A percentile compares a stretch with the other conserved stretches of the same genome.
These are phyloP conservation scores for Beauveria sp. DNA, from an alignment of 2,329 filamentous ascomycete species.

Conservation along the genomic window DNA sequence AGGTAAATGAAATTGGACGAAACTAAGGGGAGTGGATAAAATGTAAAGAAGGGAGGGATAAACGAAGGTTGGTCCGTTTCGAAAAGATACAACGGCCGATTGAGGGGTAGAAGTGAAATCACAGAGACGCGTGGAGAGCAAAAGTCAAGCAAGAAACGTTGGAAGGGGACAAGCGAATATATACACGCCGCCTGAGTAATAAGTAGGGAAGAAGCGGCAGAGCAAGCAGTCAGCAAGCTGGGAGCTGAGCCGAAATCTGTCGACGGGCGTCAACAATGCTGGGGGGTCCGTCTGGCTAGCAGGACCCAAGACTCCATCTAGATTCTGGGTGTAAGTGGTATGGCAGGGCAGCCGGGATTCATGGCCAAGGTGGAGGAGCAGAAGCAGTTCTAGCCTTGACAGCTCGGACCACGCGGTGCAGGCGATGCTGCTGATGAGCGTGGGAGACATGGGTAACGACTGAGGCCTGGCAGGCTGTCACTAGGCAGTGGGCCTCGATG, in stretches of 20 bases:
- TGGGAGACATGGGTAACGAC: neutral
- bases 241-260: constrained; percentile 1
- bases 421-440: neutral
- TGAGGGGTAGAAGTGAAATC: constrained; percentile 3
- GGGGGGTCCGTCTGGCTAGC: neutral
- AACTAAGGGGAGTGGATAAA: constrained; percentile 2
- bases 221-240: neutral
- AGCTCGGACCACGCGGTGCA: constrained; percentile 1
- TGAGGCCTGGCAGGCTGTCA: neutral
- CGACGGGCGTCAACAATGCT: neutral
- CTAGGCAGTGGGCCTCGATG: neutral
- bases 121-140: constrained; percentile 1
- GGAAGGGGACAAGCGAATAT: neutral
- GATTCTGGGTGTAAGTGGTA: constrained; percentile 1
- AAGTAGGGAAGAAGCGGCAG: neutral
- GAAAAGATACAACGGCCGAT: neutral
- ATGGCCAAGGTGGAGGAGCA: neutral
- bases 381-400: constrained; percentile 5
- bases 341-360: neutral
- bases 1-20: constrained; percentile 13
- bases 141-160: neutral
- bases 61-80: constrained; percentile 19
- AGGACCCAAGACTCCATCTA: neutral
- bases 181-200: neutral
- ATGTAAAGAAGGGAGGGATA: neutral